Conservation (phyloP, 768 basidiomycete genomes). For the Trametes elegans region DNA sequence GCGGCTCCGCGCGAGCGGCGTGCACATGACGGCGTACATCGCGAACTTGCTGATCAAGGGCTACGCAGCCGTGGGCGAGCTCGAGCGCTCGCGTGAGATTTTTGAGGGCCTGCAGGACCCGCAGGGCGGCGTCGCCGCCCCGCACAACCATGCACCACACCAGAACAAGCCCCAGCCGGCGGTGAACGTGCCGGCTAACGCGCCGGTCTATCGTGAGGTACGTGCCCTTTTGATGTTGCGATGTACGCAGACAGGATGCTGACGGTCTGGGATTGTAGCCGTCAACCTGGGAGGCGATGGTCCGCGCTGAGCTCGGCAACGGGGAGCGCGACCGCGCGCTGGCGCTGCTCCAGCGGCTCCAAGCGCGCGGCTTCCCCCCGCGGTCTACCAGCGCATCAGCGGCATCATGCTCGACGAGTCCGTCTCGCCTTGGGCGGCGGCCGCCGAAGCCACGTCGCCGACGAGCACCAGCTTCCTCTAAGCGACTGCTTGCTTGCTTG, state of each 20-base stretch:
- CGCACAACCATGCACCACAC: slow-evolving; percentile 83
- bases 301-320: slow-evolving; percentile 82
- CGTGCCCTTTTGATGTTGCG: slow-evolving; percentile 23
- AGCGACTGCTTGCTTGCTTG: no score
- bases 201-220: slow-evolving; percentile 83
- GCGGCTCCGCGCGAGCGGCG: slow-evolving; percentile 57
- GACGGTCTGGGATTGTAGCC: slow-evolving; percentile 45
- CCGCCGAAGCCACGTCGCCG: background rate
- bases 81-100: slow-evolving; percentile 68
- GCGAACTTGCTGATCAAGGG: slow-evolving; percentile 81
- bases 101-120: slow-evolving; percentile 85
- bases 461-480: slow-evolving; percentile 1
- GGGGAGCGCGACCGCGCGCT: slow-evolving; percentile 72
- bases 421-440: slow-evolving; percentile 40
- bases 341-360: slow-evolving; percentile 66
- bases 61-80: slow-evolving; percentile 62
- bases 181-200: slow-evolving; percentile 38
- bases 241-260: no score
- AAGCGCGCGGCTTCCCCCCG: slow-evolving; percentile 78
- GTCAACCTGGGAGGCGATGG: slow-evolving; percentile 95
- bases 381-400: slow-evolving; percentile 76
- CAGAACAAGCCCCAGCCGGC: slow-evolving; percentile 39
- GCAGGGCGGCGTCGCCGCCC: slow-evolving; percentile 79
- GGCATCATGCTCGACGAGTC: slow-evolving; percentile 77
- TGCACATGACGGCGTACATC: slow-evolving; percentile 94